These are phyloP conservation scores for Tanacetum coccineum DNA, from an alignment of 129 eudicot genomes.

Conservation along the genomic window DNA sequence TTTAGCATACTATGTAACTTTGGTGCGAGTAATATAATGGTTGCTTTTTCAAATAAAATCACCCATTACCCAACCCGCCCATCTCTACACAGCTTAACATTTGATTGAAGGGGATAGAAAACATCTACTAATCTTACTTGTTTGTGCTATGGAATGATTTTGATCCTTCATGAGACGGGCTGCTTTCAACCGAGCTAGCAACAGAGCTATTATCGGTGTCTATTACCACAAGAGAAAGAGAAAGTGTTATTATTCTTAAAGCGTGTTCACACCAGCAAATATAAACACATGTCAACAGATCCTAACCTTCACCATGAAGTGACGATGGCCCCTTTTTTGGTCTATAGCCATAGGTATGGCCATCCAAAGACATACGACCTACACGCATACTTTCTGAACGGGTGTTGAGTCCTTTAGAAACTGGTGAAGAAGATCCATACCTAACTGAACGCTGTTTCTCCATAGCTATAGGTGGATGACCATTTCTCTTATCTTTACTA, in stretches of 20 bases:
- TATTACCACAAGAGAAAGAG: slow-evolving; percentile 48
- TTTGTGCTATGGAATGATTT: slow-evolving; percentile 26
- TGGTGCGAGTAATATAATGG: not conserved
- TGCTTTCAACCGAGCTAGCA: slow-evolving; percentile 33
- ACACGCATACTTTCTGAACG: slow-evolving; percentile 24
- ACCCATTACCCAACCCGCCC: not conserved
- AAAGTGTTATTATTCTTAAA: slow-evolving; percentile 41
- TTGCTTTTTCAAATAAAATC: not conserved
- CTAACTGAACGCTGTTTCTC: slow-evolving; percentile 44
- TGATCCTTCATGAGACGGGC: slow-evolving; percentile 37
- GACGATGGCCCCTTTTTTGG: slow-evolving; percentile 34
- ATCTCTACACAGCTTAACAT: not conserved
- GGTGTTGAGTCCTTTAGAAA: slow-evolving; percentile 21
- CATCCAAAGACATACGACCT: slow-evolving; percentile 36
- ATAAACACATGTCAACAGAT: slow-evolving; percentile 18
- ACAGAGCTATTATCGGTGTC: slow-evolving; percentile 45
- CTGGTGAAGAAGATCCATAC: slow-evolving; percentile 45
- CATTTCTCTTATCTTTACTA: slow-evolving; percentile 39
- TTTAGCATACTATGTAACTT: not conserved
- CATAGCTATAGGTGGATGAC: not conserved
- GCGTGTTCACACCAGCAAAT: slow-evolving; percentile 31
- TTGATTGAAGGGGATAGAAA: not conserved
- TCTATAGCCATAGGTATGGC: slow-evolving; percentile 27
- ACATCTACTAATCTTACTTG: slow-evolving; percentile 40
- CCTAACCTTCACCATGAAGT: slow-evolving; percentile 36